These are phyloP conservation scores for Boletus sensibilis DNA, from an alignment of 768 basidiomycete genomes.

Conservation along the genomic window DNA sequence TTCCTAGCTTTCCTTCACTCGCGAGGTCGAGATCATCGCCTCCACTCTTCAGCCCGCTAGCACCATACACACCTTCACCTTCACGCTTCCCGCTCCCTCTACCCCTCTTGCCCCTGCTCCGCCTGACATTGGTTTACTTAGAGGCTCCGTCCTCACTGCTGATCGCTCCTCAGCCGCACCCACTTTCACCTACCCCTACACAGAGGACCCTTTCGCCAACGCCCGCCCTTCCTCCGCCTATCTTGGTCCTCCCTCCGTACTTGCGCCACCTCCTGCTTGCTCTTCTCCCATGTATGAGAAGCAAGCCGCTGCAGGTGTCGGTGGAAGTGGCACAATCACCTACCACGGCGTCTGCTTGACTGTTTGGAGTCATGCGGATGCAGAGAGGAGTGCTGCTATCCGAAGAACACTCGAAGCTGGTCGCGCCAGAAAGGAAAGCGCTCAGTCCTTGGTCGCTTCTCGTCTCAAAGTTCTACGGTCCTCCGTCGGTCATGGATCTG, in stretches of 20 bases:
- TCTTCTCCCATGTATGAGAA: constrained; percentile 34
- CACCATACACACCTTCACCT: constrained; percentile 90
- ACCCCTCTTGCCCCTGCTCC: constrained; percentile 76
- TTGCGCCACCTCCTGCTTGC: constrained; percentile 38
- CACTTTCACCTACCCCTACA: constrained; percentile 72
- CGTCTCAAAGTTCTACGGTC: constrained; percentile 65
- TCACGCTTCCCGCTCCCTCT: constrained; percentile 73
- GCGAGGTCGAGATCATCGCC: constrained; percentile 91
- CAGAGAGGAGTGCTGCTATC: constrained; percentile 80
- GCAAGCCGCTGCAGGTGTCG: constrained; percentile 36
- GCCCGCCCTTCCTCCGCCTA: constrained; percentile 77
- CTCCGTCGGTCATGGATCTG: constrained; percentile 44
- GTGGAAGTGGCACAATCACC: constrained; percentile 45
- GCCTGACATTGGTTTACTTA: constrained; percentile 57
- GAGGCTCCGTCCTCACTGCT: constrained; percentile 70
- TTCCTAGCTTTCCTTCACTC: constrained; percentile 79
- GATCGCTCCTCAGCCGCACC: constrained; percentile 62
- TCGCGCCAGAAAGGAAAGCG: constrained; percentile 75
- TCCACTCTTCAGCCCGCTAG: constrained; percentile 93
- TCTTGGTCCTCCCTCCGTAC: constrained; percentile 71
- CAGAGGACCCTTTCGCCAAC: constrained; percentile 65
- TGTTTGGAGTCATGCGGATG: constrained; percentile 95
- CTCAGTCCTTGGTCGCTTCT: constrained; percentile 67
- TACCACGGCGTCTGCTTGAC: constrained; percentile 93
- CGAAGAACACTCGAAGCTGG: constrained; percentile 79